These are phyloP conservation scores for Haplographium delicatum DNA, from an alignment of 495 filamentous ascomycete species.

Conservation along the genomic window DNA sequence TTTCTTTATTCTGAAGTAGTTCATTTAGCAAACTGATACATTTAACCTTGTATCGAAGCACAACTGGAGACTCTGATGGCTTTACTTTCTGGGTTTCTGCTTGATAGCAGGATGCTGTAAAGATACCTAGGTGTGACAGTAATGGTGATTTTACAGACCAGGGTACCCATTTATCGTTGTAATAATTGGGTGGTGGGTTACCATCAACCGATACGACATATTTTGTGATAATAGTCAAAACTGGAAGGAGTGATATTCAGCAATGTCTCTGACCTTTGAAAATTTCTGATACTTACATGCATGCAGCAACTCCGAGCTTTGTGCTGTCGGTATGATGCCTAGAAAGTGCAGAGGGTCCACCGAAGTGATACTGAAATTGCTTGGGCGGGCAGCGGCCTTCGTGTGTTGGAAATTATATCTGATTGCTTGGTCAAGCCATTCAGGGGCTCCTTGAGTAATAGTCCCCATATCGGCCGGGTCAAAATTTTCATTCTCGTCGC, in stretches of 20 bases:
- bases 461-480: too few relatives aligned
- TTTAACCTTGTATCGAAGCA: conserved; percentile 9
- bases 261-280: background rate
- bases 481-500: background rate
- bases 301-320: conserved; percentile 11
- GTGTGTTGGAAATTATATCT: background rate
- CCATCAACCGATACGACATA: conserved; percentile 20
- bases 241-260: background rate
- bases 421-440: background rate
- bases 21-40: conserved; percentile 13
- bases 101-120: conserved; percentile 15
- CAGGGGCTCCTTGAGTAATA: too few relatives aligned
- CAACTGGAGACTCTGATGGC: conserved; percentile 1
- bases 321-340: conserved; percentile 8
- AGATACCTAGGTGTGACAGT: conserved; percentile 7
- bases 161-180: conserved; percentile 17
- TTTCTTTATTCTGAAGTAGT: conserved; percentile 5
- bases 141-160: conserved; percentile 13
- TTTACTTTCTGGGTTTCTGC: conserved; percentile 8
- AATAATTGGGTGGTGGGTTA: conserved; percentile 14
- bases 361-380: conserved; percentile 8
- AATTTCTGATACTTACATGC: conserved; percentile 8
- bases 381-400: background rate
- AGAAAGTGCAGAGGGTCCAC: conserved; percentile 20
- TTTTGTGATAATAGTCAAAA: conserved; percentile 17